Percentiles rank a stretch among this genome's conserved stretches.
Conservation (phyloP, 495 filamentous ascomycete genomes). For the Aspergillus incahuasiensis region DNA sequence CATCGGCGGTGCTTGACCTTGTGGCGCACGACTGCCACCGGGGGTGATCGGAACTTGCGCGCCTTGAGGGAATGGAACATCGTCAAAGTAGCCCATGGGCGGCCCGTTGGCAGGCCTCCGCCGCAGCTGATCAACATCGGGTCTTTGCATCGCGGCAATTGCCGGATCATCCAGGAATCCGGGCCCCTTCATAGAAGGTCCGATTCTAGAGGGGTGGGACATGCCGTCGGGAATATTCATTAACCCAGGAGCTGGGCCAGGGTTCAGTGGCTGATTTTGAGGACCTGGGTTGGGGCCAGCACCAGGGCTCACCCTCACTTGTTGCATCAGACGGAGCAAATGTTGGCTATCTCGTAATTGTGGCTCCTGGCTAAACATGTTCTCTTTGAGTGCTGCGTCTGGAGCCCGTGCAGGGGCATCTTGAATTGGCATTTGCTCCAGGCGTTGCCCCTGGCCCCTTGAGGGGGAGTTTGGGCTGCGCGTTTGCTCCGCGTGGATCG, state of each 20-base stretch:
- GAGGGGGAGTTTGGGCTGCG: slow-evolving; percentile 32
- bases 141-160: slow-evolving; percentile 45
- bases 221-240: slow-evolving; percentile 42
- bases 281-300: slow-evolving; percentile 20
- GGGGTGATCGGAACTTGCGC: slow-evolving; percentile 36
- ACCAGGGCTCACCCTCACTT: slow-evolving; percentile 35
- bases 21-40: slow-evolving; percentile 31
- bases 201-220: slow-evolving; percentile 41
- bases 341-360: slow-evolving; percentile 45
- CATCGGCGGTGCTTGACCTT: slow-evolving; percentile 35
- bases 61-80: slow-evolving; percentile 35
- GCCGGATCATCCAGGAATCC: slow-evolving; percentile 44
- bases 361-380: slow-evolving; percentile 29
- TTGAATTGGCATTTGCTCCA: slow-evolving; percentile 26
- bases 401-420: slow-evolving; percentile 15
- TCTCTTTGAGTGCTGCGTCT: slow-evolving; percentile 27
- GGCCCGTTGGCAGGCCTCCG: slow-evolving; percentile 37
- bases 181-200: slow-evolving; percentile 35
- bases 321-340: slow-evolving; percentile 51
- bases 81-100: slow-evolving; percentile 45
- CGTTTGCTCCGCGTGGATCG: slow-evolving; percentile 31
- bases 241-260: slow-evolving; percentile 35
- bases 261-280: slow-evolving; percentile 32
- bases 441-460: slow-evolving; percentile 28
- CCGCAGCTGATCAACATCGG: slow-evolving; percentile 40